Base-by-base conservation (phyloP, 163 green algal species). In the Chlorella variabilis region DNA sequence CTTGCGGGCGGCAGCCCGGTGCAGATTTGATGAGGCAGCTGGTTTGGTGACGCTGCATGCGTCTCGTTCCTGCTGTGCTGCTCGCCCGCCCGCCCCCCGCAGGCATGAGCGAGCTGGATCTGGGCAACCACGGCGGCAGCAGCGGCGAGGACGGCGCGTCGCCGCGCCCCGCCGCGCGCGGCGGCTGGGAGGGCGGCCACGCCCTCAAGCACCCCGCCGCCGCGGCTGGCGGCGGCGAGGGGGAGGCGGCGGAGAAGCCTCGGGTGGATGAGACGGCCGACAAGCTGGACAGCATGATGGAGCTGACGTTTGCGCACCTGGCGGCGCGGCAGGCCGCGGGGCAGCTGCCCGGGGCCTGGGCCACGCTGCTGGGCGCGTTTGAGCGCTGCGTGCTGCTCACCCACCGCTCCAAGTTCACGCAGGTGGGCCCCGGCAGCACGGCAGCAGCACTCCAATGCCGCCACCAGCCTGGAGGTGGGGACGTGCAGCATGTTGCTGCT, bases 241-340 rank as follows among this genome's bases (percentile, higher is more conserved):
- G 27, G 2, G 56, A 38, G 51, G 67, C 61, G 29, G 81, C 70
- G 15, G 77, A 76, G 25, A 75, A 68, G 25, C 84, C 86, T 1
- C 54, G 70, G 0, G 88, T 94, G 56, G 89, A 96, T 58, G 91
- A 96, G 82, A 92, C 90, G 38, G 95, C 92, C 0, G 92, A 97
- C 83, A 97, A 95, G 89, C 88, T 98, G 85, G 95, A 98, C 84
- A 87, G 79, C 27, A 75, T 98, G 84, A 98, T 98, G 95, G 91
- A 96, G 86, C 84, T 96, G 62, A 87, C 84, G 8, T 90, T 98
- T 33, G 78, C 87, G 66, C 93, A 98, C 88, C 71, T 98, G 77
- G 25, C 51, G 54, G 71, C 74, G 58, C 83, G 92, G 2, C 48
- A 69, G 18, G 62, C 45, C 39, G 81, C 23, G 58, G 84, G 71